phyloP scores from a whole-genome alignment of 1,284 basidiomycete genomes.

The Ganoderma lingzhi region DNA sequence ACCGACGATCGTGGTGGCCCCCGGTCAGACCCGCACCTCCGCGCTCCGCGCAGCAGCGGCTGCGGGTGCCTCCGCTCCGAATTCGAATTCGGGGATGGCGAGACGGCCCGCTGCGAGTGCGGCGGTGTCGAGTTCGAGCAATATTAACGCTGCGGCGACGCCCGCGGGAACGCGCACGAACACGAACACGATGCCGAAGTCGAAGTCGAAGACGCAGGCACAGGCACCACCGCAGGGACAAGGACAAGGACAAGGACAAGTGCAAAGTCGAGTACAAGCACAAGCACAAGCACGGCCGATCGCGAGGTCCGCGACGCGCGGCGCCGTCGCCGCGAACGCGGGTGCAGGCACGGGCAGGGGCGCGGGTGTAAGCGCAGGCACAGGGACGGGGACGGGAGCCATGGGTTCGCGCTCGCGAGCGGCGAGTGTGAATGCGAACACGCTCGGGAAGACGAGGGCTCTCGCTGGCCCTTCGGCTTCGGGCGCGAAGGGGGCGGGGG shows the following conservation, averaged over 20 bases:
- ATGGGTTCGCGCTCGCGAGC: conserved; percentile 12
- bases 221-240: neutral
- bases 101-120: conserved; percentile 16
- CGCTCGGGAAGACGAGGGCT: neutral
- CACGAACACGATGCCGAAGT: neutral
- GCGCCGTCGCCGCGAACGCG: neutral
- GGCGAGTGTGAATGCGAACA: conserved; percentile 15
- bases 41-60: conserved; percentile 26
- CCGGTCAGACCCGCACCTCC: conserved; percentile 29
- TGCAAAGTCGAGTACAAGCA: neutral
- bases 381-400: neutral
- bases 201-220: neutral
- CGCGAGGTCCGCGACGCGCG: neutral
- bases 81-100: neutral
- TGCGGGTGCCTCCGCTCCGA: conserved; percentile 21
- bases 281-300: conserved; percentile 7
- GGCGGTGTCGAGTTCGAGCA: neutral
- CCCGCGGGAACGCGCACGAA: neutral
- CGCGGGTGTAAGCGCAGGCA: neutral
- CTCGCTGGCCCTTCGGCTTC: neutral
- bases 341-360: neutral
- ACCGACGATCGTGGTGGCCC: conserved; percentile 7
- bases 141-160: neutral
- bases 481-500: neutral
- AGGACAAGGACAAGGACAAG: neutral